These are phyloP conservation scores for Anthoceros angustus DNA, from an alignment of 225 moss, liverwort and hornwort genomes.

Conservation along the genomic window DNA sequence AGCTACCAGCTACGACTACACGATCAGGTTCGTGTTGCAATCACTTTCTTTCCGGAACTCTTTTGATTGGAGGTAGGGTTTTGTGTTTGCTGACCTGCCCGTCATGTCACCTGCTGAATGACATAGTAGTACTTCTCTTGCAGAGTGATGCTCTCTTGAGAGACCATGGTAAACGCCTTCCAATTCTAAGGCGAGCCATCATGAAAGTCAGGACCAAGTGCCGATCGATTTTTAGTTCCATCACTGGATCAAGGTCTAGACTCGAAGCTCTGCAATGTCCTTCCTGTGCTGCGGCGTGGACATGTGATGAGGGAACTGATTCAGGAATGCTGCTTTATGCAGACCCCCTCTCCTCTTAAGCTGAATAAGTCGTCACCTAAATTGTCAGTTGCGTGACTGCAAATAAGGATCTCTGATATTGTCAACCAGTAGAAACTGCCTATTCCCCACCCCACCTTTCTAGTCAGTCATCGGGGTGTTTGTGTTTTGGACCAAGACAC, in stretches of 20 bases:
- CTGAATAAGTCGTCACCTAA: no score
- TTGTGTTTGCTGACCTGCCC: no score
- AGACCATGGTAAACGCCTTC: slow-evolving; percentile 4
- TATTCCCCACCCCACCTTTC: no score
- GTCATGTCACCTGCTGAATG: slow-evolving; percentile 1
- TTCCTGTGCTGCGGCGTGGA: background rate
- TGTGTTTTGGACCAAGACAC: no score
- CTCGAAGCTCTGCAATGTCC: background rate
- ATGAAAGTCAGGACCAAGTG: slow-evolving; percentile 5
- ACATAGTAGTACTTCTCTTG: slow-evolving; percentile 2
- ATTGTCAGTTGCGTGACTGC: no score
- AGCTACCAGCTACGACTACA: slow-evolving; percentile 1
- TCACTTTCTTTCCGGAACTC: background rate
- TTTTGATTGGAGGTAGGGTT: background rate
- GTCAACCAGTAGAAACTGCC: no score
- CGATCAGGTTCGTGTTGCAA: background rate
- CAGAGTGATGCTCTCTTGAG: background rate
- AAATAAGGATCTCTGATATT: no score
- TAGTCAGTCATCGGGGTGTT: no score
- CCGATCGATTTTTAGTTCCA: slow-evolving; percentile 4
- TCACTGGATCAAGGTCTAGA: slow-evolving; percentile 6
- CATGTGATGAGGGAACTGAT: background rate
- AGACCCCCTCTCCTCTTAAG: no score
- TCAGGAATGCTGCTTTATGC: no score
- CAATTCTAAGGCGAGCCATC: slow-evolving; percentile 3